Evolutionary conservation across 2,329 filamentous ascomycete species (phyloP).

Genomic region (Tricladium varicosporioides): DNA sequence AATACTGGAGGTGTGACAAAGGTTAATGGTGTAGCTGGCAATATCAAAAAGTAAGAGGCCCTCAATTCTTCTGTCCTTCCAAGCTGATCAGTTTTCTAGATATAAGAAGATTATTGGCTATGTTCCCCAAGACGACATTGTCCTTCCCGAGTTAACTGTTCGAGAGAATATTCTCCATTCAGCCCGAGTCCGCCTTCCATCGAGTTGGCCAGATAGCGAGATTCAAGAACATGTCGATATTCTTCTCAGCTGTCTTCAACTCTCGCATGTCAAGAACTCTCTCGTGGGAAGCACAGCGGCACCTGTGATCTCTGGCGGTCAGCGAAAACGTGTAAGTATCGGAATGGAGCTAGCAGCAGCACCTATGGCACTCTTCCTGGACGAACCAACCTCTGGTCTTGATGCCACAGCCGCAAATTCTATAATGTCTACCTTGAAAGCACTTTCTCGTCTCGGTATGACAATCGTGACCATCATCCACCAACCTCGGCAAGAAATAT

Average conservation of each 20-base stretch:
- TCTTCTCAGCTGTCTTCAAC: slow-evolving; percentile 52
- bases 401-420: slow-evolving; percentile 63
- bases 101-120: slow-evolving; percentile 62
- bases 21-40: slow-evolving; percentile 42
- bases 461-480: slow-evolving; percentile 55
- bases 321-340: slow-evolving; percentile 62
- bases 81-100: slow-evolving; percentile 25
- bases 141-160: slow-evolving; percentile 58
- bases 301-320: slow-evolving; percentile 60
- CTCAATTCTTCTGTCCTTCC: neutral
- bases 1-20: slow-evolving; percentile 50
- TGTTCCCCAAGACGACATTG: slow-evolving; percentile 60
- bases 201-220: slow-evolving; percentile 47
- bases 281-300: slow-evolving; percentile 56
- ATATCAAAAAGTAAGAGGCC: slow-evolving; percentile 26
- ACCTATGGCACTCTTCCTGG: slow-evolving; percentile 58
- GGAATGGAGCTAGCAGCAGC: slow-evolving; percentile 57
- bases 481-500: slow-evolving; percentile 52
- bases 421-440: slow-evolving; percentile 60
- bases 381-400: slow-evolving; percentile 60
- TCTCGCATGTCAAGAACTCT: slow-evolving; percentile 40
- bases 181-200: slow-evolving; percentile 51
- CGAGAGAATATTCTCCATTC: slow-evolving; percentile 62
- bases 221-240: slow-evolving; percentile 54
- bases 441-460: slow-evolving; percentile 54